Base-by-base conservation (phyloP, 2,329 filamentous ascomycete species). In the Ophiocordyceps camponoti-leonardi region DNA sequence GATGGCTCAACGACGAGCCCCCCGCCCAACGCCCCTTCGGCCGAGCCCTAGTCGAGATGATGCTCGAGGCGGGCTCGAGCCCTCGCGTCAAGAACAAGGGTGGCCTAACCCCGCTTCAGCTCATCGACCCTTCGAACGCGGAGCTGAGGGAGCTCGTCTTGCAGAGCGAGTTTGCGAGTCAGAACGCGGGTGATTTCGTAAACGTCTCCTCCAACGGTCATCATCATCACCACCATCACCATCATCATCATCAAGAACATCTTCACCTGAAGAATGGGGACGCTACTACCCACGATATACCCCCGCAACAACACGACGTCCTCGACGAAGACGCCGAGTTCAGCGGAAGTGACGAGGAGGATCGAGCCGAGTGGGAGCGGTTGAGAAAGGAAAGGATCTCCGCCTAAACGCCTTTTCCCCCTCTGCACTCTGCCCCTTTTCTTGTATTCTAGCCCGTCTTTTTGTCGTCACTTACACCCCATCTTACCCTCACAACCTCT, bases 61-160 rank as follows among this genome's bases (percentile, higher is more conserved):
- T 93, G 71, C 72, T 90, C 51, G 85, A 92, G 65, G 85, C 85
- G 46, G 86, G 86, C 47, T 72, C 67, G 44, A 71, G 63, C 62
- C 62, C 73, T 46, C 69, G 74, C 49, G 53, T 68, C 54, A 68
- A 67, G 61, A 90, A 90, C 67, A 83, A 81, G 63, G 81, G 77
- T 45, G 80, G 81, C 54, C 71, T 86, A 48, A 84, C 79, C 44
- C 73, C 85, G 26, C 58, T 73, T 45, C 80, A 87, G 62, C 72
- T 90, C 49, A 80, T 81, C 46, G 84, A 90, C 62, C 84, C 83
- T 16, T 58, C 71, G 43, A 86, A 88, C 62, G 57, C 58, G 22
- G 72, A 69, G 45, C 66, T 88, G 45, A 67, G 72, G 51, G 69
- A 72, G 41, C 64, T 82, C 47, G 73, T 90, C 56, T 71, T 79